Percentiles rank a stretch among this genome's conserved stretches.
Conservation (phyloP, 108 stramenopile species). For the Cyclotella cryptica region DNA sequence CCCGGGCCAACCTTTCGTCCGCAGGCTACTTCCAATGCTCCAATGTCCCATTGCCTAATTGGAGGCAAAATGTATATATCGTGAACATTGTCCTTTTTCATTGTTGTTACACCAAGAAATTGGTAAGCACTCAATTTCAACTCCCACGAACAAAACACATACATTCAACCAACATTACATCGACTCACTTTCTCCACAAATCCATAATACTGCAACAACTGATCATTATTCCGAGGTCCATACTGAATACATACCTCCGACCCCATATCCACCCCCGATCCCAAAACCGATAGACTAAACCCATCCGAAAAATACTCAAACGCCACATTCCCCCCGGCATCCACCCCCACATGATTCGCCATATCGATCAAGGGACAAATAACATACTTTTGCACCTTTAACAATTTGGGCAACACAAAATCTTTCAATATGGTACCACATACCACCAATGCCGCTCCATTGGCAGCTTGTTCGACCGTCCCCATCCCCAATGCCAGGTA, state of each 20-base stretch:
- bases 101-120: neutral
- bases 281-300: slow-evolving; percentile 66
- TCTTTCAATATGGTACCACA: slow-evolving; percentile 81
- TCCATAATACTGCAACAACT: slow-evolving; percentile 93
- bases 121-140: no score
- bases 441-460: slow-evolving; percentile 87
- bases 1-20: slow-evolving; percentile 73
- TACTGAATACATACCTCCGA: slow-evolving; percentile 84
- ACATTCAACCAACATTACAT: neutral
- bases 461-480: slow-evolving; percentile 85
- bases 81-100: slow-evolving; percentile 67
- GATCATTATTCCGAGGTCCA: slow-evolving; percentile 90
- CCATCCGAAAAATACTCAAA: slow-evolving; percentile 90
- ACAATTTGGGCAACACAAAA: slow-evolving; percentile 84
- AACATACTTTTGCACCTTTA: slow-evolving; percentile 81
- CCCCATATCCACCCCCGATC: slow-evolving; percentile 30
- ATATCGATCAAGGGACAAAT: slow-evolving; percentile 91
- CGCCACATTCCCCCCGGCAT: slow-evolving; percentile 73
- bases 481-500: slow-evolving; percentile 80
- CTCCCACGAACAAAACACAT: neutral
- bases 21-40: slow-evolving; percentile 71
- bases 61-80: slow-evolving; percentile 93
- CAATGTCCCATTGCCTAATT: slow-evolving; percentile 87
- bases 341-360: slow-evolving; percentile 81
- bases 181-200: slow-evolving; percentile 76